phyloP scores from a whole-genome alignment of 73 alveolate species.

The Durusdinium trenchii region DNA sequence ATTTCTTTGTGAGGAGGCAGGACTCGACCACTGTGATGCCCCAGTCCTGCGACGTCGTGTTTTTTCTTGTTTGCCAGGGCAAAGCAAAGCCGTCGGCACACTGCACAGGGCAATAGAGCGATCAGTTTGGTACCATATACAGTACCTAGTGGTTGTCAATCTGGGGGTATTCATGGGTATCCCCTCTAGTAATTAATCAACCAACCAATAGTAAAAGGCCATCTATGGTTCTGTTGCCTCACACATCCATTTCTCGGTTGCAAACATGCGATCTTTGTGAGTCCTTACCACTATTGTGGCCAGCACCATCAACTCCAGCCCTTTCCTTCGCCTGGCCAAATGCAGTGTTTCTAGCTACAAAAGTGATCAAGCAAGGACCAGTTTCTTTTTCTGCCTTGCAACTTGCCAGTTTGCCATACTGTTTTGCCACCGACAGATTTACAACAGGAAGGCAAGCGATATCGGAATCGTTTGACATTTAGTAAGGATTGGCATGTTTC shows the following conservation, averaged over 20 bases:
- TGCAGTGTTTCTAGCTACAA: not conserved
- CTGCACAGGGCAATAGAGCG: not conserved
- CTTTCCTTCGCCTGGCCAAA: constrained; percentile 60
- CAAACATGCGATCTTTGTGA: not conserved
- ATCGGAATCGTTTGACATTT: too few relatives aligned
- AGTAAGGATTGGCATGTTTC: too few relatives aligned
- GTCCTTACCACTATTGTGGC: constrained; percentile 91
- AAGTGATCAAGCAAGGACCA: too few relatives aligned
- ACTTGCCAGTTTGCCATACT: too few relatives aligned
- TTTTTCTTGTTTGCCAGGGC: too few relatives aligned
- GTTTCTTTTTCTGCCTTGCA: too few relatives aligned
- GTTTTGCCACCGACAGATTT: too few relatives aligned
- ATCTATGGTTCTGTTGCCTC: not conserved
- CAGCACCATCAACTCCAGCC: constrained; percentile 94
- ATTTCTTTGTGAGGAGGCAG: constrained; percentile 84
- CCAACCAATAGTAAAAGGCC: not conserved
- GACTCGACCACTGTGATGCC: constrained; percentile 92
- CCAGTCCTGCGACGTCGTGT: too few relatives aligned
- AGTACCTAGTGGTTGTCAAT: not conserved
- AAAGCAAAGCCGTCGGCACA: not conserved
- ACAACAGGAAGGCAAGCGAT: too few relatives aligned
- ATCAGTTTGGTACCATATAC: not conserved
- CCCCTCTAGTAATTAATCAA: not conserved
- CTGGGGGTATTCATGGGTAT: not conserved
- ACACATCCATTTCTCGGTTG: not conserved